Evolutionary conservation across 2,329 filamentous ascomycete species (phyloP).

Genomic region (Fusarium begoniae): DNA sequence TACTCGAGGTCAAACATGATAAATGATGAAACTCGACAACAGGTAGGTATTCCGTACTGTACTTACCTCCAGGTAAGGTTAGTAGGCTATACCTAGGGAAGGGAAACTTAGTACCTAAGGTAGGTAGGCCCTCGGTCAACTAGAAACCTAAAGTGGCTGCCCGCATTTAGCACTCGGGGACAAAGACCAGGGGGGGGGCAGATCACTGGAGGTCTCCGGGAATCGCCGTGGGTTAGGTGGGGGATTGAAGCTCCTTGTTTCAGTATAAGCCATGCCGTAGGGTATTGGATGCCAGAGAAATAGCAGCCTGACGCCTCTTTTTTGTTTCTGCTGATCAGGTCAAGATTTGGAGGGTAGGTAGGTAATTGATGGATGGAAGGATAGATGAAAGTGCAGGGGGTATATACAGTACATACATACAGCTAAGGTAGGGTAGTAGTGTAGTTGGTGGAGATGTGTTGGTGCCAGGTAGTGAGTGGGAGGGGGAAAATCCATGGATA

Average conservation of each 20-base stretch:
- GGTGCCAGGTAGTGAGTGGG: not conserved
- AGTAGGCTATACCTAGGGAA: not conserved
- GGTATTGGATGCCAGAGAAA: not conserved
- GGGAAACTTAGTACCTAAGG: not conserved
- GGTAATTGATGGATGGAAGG: not conserved
- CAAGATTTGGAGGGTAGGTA: not conserved
- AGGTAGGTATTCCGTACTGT: not conserved
- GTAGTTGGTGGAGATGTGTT: not conserved
- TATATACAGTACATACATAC: not conserved
- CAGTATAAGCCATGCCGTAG: not conserved
- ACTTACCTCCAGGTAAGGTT: not conserved
- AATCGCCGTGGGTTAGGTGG: slow-evolving; percentile 25
- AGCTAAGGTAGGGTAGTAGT: not conserved
- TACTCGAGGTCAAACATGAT: slow-evolving; percentile 19
- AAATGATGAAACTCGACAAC: slow-evolving; percentile 26
- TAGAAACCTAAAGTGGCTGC: slow-evolving; percentile 19
- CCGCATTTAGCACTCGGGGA: slow-evolving; percentile 14
- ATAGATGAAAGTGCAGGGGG: not conserved
- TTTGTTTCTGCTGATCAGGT: not conserved
- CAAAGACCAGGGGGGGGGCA: not conserved
- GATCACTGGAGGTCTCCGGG: slow-evolving; percentile 1
- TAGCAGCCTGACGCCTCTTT: not conserved
- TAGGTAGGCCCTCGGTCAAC: not conserved
- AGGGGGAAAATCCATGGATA: not conserved
- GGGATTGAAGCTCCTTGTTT: slow-evolving; percentile 5